These are phyloP conservation scores for Aspergillus sp. DNA, from an alignment of 2,329 filamentous ascomycete genomes.

Conservation along the genomic window DNA sequence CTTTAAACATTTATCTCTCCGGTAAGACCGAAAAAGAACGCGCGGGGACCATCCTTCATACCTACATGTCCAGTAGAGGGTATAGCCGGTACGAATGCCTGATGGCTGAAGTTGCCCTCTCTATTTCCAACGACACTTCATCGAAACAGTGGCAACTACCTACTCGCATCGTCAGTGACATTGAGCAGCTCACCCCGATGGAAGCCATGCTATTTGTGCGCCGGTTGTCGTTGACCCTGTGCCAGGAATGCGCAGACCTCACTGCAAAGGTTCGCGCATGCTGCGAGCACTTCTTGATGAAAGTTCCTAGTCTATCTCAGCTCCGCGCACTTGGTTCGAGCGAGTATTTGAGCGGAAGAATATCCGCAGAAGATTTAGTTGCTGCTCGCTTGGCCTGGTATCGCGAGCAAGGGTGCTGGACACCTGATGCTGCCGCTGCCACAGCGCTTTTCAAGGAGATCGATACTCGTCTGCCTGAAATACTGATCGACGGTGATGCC, in stretches of 20 bases:
- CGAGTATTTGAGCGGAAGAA: constrained; percentile 41
- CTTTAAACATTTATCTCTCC: constrained; percentile 34
- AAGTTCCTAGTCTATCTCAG: constrained; percentile 37
- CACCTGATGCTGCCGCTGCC: constrained; percentile 26
- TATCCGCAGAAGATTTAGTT: constrained; percentile 38
- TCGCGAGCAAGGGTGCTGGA: constrained; percentile 34
- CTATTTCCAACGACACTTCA: constrained; percentile 19
- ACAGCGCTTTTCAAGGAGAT: constrained; percentile 38
- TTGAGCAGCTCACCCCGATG: constrained; percentile 35
- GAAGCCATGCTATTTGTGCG: constrained; percentile 27
- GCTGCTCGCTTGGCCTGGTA: constrained; percentile 43
- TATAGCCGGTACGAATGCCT: constrained; percentile 30
- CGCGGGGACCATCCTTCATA: constrained; percentile 35
- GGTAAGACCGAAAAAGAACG: constrained; percentile 32
- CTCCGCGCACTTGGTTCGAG: constrained; percentile 37
- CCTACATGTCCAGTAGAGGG: constrained; percentile 35
- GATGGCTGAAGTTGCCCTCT: constrained; percentile 31
- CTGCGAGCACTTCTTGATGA: constrained; percentile 24
- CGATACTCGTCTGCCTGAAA: constrained; percentile 23
- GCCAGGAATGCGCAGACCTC: constrained; percentile 8
- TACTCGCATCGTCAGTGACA: constrained; percentile 32
- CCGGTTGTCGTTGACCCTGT: constrained; percentile 7
- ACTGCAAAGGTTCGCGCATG: constrained; percentile 19
- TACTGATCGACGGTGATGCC: constrained; percentile 28
- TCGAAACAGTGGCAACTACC: constrained; percentile 23